A percentile compares a stretch with the other conserved stretches of the same genome.
Evolutionary conservation across 345 rosid species (phyloP).

Genomic region (Erucastrum elatum): DNA sequence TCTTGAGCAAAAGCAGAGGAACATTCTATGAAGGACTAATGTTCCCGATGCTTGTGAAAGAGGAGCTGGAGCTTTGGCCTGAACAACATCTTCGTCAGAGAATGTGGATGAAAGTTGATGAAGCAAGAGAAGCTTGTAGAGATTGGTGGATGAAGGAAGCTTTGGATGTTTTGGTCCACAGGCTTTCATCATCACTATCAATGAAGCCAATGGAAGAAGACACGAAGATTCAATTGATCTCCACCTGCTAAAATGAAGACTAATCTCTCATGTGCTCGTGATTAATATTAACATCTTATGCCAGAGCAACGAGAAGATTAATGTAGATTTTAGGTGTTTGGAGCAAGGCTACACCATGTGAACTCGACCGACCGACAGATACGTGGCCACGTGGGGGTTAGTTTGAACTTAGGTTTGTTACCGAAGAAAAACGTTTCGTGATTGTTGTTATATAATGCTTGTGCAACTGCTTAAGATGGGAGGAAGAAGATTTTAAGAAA

Average conservation of each 20-base stretch:
- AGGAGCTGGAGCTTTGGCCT: slow-evolving; percentile 82
- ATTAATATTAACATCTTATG: background rate
- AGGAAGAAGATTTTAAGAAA: slow-evolving; percentile 12
- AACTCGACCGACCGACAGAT: slow-evolving; percentile 10
- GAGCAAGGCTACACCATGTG: background rate
- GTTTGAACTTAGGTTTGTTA: slow-evolving; percentile 13
- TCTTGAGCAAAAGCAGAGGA: slow-evolving; percentile 73
- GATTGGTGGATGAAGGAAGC: slow-evolving; percentile 99
- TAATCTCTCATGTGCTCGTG: background rate
- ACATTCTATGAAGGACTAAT: slow-evolving; percentile 81
- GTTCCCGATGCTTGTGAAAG: slow-evolving; percentile 83
- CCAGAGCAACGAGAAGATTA: background rate
- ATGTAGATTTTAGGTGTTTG: slow-evolving; percentile 6
- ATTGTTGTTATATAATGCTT: slow-evolving; percentile 10
- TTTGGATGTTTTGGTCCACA: slow-evolving; percentile 54
- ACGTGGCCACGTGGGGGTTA: slow-evolving; percentile 2
- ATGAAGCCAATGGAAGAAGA: slow-evolving; percentile 12
- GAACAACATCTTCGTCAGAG: slow-evolving; percentile 66
- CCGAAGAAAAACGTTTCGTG: slow-evolving; percentile 7
- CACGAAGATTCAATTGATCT: slow-evolving; percentile 9
- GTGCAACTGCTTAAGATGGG: slow-evolving; percentile 9
- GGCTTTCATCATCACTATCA: slow-evolving; percentile 38
- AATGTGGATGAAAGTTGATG: slow-evolving; percentile 65
- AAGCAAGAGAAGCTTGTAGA: slow-evolving; percentile 78
- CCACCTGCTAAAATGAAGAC: slow-evolving; percentile 20